Percentiles rank a stretch among this genome's conserved stretches.
Conservation (phyloP, 352 stramenopile species). For the Globisporangium polare region DNA sequence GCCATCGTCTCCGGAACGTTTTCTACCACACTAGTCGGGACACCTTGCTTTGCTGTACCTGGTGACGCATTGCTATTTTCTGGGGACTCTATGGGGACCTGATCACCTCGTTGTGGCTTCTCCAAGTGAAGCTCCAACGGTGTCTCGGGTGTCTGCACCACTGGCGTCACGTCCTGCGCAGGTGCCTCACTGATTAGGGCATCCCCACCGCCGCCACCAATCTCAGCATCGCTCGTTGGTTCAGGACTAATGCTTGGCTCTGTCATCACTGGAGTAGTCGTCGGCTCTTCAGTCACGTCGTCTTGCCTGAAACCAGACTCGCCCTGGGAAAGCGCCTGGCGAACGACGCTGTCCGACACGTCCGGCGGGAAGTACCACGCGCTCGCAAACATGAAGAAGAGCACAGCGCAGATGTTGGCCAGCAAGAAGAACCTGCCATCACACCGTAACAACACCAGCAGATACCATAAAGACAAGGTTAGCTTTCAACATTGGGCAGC, state of each 20-base stretch:
- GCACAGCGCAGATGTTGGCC: constrained; percentile 40
- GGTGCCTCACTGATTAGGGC: background rate
- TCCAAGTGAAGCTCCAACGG: background rate
- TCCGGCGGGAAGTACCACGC: constrained; percentile 42
- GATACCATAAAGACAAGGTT: background rate
- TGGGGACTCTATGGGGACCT: background rate
- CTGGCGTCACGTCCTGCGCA: background rate
- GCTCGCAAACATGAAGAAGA: constrained; percentile 53
- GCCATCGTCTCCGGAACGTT: background rate
- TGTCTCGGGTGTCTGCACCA: background rate
- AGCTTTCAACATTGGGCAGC: background rate
- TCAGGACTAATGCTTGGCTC: background rate
- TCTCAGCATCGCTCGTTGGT: background rate
- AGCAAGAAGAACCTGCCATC: constrained; percentile 38
- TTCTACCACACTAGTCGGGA: background rate
- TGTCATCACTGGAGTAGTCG: background rate
- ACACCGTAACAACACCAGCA: background rate
- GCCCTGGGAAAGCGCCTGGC: constrained; percentile 33
- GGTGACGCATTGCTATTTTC: background rate
- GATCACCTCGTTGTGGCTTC: background rate
- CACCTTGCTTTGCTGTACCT: background rate
- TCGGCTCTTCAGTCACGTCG: background rate
- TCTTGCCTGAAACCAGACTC: constrained; percentile 13
- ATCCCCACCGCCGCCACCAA: background rate
- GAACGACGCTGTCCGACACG: constrained; percentile 27